Base-by-base conservation (phyloP, 176 grass and related monocot genomes). In the Chrysopogon serrulatus region DNA sequence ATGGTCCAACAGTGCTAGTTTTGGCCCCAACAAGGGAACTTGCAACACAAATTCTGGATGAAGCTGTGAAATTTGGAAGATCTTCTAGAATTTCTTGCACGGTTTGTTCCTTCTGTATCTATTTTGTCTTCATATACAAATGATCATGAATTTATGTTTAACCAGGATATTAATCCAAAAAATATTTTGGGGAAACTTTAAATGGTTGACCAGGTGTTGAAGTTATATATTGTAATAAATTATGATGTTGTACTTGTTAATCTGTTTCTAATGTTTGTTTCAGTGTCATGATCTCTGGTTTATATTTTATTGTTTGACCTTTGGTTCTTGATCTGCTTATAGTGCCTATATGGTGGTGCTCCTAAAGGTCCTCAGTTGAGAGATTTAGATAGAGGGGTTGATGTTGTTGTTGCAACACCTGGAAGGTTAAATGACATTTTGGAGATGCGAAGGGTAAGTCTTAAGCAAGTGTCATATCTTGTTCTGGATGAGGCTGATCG, bases 371-470 rank as follows among this genome's bases (percentile, higher is more conserved):
- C 93, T 19, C 96, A 99, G 82, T 82, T 99, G 80, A 93, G 87
- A 79, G 96, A 94, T 81, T 73, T 99, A 65, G 96, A 99, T 61
- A 88, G 93, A 69, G 96, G 96, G 37, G 96, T 99, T 63, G 96
- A 99, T 86, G 85, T 99, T 77, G 93, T 99, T 85, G 93, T 96
- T 88, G 96, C 96, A 65, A 99, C 96, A 87, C 96, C 96, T 82
- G 96, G 96, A 74, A 92, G 96, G 77, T 84, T 99, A 65, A 95
- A 95, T 79, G 96, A 99, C 69, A 99, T 99, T 74, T 60, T 99
- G 62, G 93, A 99, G 83, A 99, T 99, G 93, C 80, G 88, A 83
- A 92, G 71, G 73, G 74, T 95, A 34, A 95, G 90, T 76, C 90
- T 95, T 43, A 79, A 75, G 68, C 93, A 95, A 82, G 87, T 95